Conservation (phyloP, 306 rosid genomes). For the Leucaena leucocephala region DNA sequence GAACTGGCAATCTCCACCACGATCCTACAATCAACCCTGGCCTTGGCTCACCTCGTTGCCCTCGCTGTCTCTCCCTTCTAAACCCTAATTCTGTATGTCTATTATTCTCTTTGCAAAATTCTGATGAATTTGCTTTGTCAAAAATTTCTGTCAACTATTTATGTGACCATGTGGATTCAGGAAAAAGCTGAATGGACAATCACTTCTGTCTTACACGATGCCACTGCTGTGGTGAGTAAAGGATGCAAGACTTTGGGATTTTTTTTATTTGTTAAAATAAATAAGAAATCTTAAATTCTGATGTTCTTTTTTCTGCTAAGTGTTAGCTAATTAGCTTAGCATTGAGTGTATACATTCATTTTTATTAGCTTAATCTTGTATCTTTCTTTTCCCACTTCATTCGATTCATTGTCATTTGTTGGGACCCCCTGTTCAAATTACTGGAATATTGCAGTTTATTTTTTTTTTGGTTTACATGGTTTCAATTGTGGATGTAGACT, state of each 20-base stretch:
- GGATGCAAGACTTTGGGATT: not conserved
- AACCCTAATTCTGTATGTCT: constrained; percentile 53
- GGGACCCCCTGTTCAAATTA: not conserved
- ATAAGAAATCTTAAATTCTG: not conserved
- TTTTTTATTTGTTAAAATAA: not conserved
- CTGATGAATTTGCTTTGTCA: constrained; percentile 34
- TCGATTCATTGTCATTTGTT: not conserved
- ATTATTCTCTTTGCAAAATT: not conserved
- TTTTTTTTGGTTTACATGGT: not conserved
- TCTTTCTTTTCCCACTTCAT: not conserved
- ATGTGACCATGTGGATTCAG: constrained; percentile 41
- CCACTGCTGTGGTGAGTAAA: constrained; percentile 71
- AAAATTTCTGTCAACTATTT: not conserved
- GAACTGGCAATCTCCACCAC: constrained; percentile 70
- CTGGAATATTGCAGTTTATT: not conserved
- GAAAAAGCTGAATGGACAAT: constrained; percentile 79
- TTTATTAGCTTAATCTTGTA: not conserved
- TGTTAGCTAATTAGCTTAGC: not conserved
- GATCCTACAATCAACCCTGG: constrained; percentile 93
- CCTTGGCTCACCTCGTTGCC: constrained; percentile 85
- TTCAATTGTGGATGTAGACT: not conserved
- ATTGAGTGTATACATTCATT: not conserved
- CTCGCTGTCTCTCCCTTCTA: constrained; percentile 88
- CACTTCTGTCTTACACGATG: constrained; percentile 72
- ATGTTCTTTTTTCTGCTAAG: not conserved